Percentiles rank a stretch among this genome's conserved stretches.
Conservation (phyloP, 768 basidiomycete species). For the Inosperma sp. region DNA sequence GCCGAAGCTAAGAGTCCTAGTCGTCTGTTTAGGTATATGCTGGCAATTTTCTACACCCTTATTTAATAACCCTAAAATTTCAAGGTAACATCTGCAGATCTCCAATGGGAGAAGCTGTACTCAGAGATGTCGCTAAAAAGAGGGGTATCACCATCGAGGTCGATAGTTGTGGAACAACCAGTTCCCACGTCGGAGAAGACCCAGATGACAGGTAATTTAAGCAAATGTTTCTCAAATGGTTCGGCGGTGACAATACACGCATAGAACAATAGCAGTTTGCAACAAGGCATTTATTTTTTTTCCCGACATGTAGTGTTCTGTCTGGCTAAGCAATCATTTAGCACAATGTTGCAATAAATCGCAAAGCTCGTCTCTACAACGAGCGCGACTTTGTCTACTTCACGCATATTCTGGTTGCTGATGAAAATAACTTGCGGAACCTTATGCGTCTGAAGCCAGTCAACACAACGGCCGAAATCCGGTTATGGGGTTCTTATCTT, state of each 20-base stretch:
- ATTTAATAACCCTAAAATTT: slow-evolving; percentile 4
- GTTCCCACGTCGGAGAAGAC: slow-evolving; percentile 78
- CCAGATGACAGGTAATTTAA: slow-evolving; percentile 69
- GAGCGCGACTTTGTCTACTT: slow-evolving; percentile 67
- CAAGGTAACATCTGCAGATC: slow-evolving; percentile 83
- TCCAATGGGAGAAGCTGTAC: slow-evolving; percentile 89
- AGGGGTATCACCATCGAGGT: slow-evolving; percentile 65
- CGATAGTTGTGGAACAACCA: slow-evolving; percentile 82
- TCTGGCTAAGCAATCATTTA: slow-evolving; percentile 26
- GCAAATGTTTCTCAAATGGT: slow-evolving; percentile 10
- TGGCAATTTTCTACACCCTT: no score
- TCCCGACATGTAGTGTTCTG: not conserved
- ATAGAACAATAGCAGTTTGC: slow-evolving; percentile 67
- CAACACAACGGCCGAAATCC: slow-evolving; percentile 57
- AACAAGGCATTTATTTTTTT: slow-evolving; percentile 47
- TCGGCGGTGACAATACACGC: not conserved
- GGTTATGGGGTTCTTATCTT: slow-evolving; percentile 77
- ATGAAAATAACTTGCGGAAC: slow-evolving; percentile 66
- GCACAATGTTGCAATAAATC: slow-evolving; percentile 69
- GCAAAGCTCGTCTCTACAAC: slow-evolving; percentile 62
- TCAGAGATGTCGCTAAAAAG: slow-evolving; percentile 60
- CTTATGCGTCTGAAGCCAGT: slow-evolving; percentile 48
- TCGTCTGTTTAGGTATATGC: slow-evolving; percentile 73
- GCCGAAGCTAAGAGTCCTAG: slow-evolving; percentile 49
- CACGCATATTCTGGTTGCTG: slow-evolving; percentile 84